phyloP scores from a whole-genome alignment of 768 basidiomycete species.

The Termitomyces sp. region DNA sequence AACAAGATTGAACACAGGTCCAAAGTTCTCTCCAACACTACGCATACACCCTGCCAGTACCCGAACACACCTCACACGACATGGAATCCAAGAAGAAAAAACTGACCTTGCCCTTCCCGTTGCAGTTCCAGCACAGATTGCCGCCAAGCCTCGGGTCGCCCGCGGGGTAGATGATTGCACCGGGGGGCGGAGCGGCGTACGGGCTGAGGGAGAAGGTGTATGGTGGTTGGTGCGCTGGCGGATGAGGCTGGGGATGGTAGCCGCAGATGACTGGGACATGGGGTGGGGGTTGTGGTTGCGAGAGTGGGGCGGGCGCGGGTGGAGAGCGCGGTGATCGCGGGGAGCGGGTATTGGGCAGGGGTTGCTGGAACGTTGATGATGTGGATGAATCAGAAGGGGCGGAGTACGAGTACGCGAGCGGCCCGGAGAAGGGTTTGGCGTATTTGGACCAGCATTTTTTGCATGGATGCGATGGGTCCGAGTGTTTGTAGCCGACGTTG shows the following conservation, averaged over 20 bases:
- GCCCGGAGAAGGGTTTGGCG: conserved; percentile 53
- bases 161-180: conserved; percentile 43
- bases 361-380: conserved; percentile 26
- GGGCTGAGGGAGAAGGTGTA: background rate
- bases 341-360: conserved; percentile 19
- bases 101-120: conserved; percentile 47
- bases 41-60: conserved; percentile 52
- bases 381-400: background rate
- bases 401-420: conserved; percentile 46
- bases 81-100: conserved; percentile 50
- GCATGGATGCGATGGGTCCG: conserved; percentile 64
- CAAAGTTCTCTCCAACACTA: background rate
- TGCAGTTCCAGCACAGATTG: conserved; percentile 55
- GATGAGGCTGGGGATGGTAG: background rate
- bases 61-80: conserved; percentile 54
- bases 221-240: background rate
- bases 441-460: conserved; percentile 72
- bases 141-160: conserved; percentile 75
- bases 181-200: conserved; percentile 18
- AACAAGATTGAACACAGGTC: background rate
- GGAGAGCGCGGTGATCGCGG: conserved; percentile 14
- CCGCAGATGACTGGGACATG: background rate
- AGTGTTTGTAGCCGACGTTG: conserved; percentile 70
- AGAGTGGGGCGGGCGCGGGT: background rate
- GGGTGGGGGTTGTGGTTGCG: background rate